Evolutionary conservation across 768 basidiomycete genomes (phyloP).

Genomic region (Tulasnella sp.): DNA sequence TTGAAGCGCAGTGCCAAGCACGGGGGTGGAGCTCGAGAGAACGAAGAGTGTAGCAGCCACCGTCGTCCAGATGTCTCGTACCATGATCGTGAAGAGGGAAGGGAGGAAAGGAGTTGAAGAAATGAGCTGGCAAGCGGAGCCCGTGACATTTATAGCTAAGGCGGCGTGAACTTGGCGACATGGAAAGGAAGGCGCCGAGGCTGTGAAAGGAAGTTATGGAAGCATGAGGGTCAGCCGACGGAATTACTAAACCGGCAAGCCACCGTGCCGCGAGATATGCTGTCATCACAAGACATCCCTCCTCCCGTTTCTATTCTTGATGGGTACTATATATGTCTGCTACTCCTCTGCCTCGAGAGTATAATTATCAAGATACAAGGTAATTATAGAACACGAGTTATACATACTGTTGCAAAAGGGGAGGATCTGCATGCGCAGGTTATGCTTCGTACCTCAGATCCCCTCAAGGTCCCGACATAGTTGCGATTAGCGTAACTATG

Average conservation of each 20-base stretch:
- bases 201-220: neutral
- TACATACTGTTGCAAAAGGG: no score
- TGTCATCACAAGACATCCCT: neutral
- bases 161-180: neutral
- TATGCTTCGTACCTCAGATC: no score
- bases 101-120: neutral
- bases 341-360: no score
- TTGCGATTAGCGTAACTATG: no score
- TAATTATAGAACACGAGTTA: no score
- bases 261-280: neutral
- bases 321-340: no score
- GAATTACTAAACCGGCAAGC: neutral
- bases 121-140: neutral
- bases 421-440: no score
- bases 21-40: neutral
- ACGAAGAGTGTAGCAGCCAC: neutral
- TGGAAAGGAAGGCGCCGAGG: conserved; percentile 4
- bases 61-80: neutral
- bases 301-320: neutral
- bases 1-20: neutral
- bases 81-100: neutral
- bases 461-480: no score
- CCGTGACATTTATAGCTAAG: neutral
- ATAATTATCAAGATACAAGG: no score
- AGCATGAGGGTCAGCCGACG: neutral